Base-by-base conservation (phyloP, 1,139 yeast species). In the Pichia inconspicua region DNA sequence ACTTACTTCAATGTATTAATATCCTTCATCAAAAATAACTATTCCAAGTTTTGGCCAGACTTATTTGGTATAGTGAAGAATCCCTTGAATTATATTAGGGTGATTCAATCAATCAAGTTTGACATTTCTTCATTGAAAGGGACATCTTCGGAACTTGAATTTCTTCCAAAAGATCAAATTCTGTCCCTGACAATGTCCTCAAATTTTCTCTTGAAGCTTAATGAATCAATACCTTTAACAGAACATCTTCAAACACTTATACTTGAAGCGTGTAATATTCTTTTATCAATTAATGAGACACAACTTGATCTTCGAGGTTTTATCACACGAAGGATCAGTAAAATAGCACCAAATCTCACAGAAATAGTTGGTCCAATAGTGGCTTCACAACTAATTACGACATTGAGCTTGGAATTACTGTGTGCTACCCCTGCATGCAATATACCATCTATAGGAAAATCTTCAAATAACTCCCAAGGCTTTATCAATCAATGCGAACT, bases 381-480 rank as follows among this genome's bases (percentile, higher is more conserved):
- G 0, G 79, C 96, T 0, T 83, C 96, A 0, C 89, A 84, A 58
- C 66, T 92, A 12, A 66, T 92, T 41, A 77, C 88, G 1, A 70
- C 80, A 0, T 95, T 96, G 1, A 89, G 96, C 0, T 63, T 92
- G 12, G 68, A 69, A n/a, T 82, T 78, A 12, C 66, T 92, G 14
- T 79, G 90, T 4, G 67, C 69, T 36, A 79, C 88, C 0, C 96
- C 97, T 0, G 75, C 95, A 5, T 85, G 97, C 56, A 92, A 92
- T 61, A 61, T 92, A 9, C 82, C 96, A 0, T 78, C 95, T 0
- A 64, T 88, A 38, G 97, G 97, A 0, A 78, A 81, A 17, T 28
- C 48, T 1, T 12, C 9, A 5, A 77, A 78, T 55, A 74, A 77
- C 51, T 66, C 79, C 22, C 75, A 81, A 45, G 97, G 97, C 0